Evolutionary conservation across 2,329 filamentous ascomycete species (phyloP).

Genomic region (Colletotrichum musicola): DNA sequence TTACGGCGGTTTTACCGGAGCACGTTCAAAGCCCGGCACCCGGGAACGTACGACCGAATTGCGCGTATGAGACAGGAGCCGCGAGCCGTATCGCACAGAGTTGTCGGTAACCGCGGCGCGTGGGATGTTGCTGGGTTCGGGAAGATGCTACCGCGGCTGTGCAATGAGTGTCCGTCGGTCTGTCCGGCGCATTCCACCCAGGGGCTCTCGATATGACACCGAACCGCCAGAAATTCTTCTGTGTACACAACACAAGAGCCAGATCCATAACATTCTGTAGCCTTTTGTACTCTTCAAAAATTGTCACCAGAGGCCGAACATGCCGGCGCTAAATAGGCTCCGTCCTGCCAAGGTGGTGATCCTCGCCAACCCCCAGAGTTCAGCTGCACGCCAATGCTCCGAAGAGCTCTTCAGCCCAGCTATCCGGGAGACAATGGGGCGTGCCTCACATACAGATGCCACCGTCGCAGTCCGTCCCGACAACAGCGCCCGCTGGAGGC

Average conservation of each 20-base stretch:
- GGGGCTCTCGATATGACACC: no score
- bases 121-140: neutral
- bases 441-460: conserved; percentile 10
- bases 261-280: no score
- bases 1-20: no score
- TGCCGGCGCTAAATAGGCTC: neutral
- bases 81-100: no score
- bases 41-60: no score
- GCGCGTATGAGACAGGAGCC: no score
- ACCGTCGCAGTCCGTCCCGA: conserved; percentile 15
- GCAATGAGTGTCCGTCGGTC: neutral
- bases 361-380: neutral
- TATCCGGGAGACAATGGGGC: neutral
- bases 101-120: no score
- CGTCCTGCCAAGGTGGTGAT: conserved; percentile 1
- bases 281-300: no score
- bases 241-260: no score
- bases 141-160: neutral
- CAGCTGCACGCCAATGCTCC: neutral
- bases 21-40: no score
- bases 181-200: neutral
- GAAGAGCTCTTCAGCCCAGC: neutral
- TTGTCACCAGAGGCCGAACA: neutral
- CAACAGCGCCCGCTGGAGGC: neutral
- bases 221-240: no score